Evolutionary conservation across 2,329 filamentous ascomycete genomes (phyloP).

Genomic region (Whalleya microplaca): DNA sequence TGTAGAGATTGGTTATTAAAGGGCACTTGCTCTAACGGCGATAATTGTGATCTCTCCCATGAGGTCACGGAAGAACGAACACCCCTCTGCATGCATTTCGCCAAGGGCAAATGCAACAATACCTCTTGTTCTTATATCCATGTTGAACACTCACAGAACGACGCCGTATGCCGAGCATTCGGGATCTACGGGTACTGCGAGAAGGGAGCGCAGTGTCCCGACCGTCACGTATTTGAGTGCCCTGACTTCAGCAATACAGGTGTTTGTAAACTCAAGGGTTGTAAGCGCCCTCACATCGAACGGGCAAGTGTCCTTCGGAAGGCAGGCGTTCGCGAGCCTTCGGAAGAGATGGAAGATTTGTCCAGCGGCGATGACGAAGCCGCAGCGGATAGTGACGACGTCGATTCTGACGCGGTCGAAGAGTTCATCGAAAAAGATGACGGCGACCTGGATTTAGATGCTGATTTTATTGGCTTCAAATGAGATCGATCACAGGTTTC

Average conservation of each 20-base stretch:
- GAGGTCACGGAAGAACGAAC: conserved; percentile 81
- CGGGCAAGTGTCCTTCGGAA: conserved; percentile 80
- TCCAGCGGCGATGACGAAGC: conserved; percentile 78
- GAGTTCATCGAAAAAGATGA: conserved; percentile 64
- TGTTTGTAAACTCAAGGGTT: conserved; percentile 77
- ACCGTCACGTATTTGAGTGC: conserved; percentile 91
- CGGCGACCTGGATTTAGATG: conserved; percentile 59
- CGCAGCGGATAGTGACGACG: conserved; percentile 72
- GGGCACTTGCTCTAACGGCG: conserved; percentile 75
- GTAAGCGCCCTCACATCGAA: conserved; percentile 85
- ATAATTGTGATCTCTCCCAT: conserved; percentile 89
- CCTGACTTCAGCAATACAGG: conserved; percentile 94
- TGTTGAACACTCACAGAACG: conserved; percentile 73
- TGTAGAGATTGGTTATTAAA: conserved; percentile 87
- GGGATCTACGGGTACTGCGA: conserved; percentile 88
- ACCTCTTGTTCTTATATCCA: conserved; percentile 85
- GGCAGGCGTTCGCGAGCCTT: conserved; percentile 53
- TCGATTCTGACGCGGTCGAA: conserved; percentile 76
- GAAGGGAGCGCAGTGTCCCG: conserved; percentile 74
- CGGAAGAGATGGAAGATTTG: conserved; percentile 65
- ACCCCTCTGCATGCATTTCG: conserved; percentile 87
- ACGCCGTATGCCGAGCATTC: conserved; percentile 83
- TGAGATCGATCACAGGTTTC: conserved; percentile 32
- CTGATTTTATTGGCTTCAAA: conserved; percentile 60
- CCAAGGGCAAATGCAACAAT: conserved; percentile 88